These are phyloP conservation scores for Debaryomyces sp. DNA, from an alignment of 1,139 yeast genomes.

Conservation along the genomic window DNA sequence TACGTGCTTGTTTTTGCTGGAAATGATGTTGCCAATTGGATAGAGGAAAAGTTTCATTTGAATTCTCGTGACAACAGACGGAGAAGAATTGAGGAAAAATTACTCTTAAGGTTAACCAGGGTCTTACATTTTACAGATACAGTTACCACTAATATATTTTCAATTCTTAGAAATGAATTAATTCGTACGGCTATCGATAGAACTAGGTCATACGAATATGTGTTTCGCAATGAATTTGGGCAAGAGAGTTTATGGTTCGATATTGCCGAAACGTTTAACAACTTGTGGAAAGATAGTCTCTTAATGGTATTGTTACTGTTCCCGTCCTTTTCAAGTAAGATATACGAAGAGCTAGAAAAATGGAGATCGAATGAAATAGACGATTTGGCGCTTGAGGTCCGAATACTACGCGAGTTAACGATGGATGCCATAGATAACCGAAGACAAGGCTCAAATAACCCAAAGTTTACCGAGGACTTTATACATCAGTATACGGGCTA, in stretches of 20 bases:
- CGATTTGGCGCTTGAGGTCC: conserved; percentile 15
- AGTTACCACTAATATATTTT: conserved; percentile 7
- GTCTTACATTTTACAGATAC: conserved; percentile 13
- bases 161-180: conserved; percentile 15
- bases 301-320: conserved; percentile 22
- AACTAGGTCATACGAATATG: conserved; percentile 28
- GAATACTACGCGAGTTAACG: conserved; percentile 2
- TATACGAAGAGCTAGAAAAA: conserved; percentile 17
- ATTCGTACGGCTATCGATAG: conserved; percentile 22
- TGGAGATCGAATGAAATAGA: conserved; percentile 24
- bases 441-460: background rate
- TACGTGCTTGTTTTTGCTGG: conserved; percentile 19
- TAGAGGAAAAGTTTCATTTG: conserved; percentile 11
- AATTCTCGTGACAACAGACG: background rate
- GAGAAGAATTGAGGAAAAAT: conserved; percentile 6
- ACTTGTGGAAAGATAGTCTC: conserved; percentile 24
- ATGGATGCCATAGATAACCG: conserved; percentile 1
- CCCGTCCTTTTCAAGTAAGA: conserved; percentile 21
- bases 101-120: conserved; percentile 4
- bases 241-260: conserved; percentile 13
- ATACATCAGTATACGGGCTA: conserved; percentile 1
- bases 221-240: conserved; percentile 16
- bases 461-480: background rate
- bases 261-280: conserved; percentile 15
- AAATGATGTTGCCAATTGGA: conserved; percentile 15